Conservation (phyloP, 2,329 filamentous ascomycete species). For the Penicillium oxalicum region DNA sequence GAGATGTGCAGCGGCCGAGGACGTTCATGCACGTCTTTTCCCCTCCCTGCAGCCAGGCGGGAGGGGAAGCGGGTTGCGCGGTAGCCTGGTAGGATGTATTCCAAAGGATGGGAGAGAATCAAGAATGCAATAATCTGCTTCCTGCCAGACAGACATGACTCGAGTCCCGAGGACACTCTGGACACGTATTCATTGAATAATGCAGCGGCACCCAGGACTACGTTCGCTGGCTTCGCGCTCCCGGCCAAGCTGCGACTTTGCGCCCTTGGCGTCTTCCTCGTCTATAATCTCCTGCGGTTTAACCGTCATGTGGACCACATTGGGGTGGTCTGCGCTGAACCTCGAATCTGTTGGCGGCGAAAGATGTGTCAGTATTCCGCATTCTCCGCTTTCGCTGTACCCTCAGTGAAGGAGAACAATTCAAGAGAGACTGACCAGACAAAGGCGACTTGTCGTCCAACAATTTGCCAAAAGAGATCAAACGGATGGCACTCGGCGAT, state of each 20-base stretch:
- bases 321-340: slow-evolving; percentile 66
- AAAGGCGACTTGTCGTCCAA: slow-evolving; percentile 81
- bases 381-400: neutral
- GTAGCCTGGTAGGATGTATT: too few species aligned
- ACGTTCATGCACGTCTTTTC: too few species aligned
- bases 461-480: slow-evolving; percentile 88
- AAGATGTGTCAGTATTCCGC: neutral
- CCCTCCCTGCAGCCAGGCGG: too few species aligned
- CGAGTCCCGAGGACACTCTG: neutral
- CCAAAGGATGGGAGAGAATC: too few species aligned
- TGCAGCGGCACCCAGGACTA: slow-evolving; percentile 58
- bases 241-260: slow-evolving; percentile 49
- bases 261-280: slow-evolving; percentile 67
- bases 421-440: slow-evolving; percentile 58
- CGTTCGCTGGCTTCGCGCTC: slow-evolving; percentile 51
- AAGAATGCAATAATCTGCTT: too few species aligned
- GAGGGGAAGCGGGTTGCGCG: too few species aligned
- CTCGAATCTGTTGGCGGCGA: slow-evolving; percentile 61
- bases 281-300: slow-evolving; percentile 77
- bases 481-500: slow-evolving; percentile 79
- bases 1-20: too few species aligned
- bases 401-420: neutral
- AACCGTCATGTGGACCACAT: slow-evolving; percentile 92
- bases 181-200: slow-evolving; percentile 48
- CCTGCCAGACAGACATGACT: too few species aligned